These are phyloP conservation scores for Piromyces sp. DNA, from an alignment of 192 early-diverging fungal species.

Conservation along the genomic window DNA sequence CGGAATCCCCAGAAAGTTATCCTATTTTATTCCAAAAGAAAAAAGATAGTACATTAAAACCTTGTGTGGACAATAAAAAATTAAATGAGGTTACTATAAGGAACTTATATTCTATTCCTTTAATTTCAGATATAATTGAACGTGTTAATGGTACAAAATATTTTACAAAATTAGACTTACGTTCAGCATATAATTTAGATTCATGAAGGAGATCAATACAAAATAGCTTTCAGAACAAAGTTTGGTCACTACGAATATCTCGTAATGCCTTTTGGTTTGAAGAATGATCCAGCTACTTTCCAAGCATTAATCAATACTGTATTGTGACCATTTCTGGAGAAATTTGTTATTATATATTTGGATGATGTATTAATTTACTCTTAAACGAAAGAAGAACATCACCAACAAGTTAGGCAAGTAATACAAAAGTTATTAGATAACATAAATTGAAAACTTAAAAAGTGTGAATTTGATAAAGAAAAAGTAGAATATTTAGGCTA, in stretches of 20 bases:
- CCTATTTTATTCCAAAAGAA: no score
- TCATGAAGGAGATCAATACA: no score
- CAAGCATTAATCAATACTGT: constrained; percentile 21
- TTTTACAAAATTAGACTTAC: constrained; percentile 3
- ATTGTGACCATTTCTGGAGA: constrained; percentile 4
- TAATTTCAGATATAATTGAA: constrained; percentile 13
- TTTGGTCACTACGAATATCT: constrained; percentile 24
- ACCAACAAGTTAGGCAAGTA: constrained; percentile 5
- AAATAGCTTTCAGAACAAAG: no score
- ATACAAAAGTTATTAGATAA: constrained; percentile 8
- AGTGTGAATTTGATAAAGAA: constrained; percentile 11
- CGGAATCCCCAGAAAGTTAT: no score
- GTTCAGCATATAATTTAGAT: no score
- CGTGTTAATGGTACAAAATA: neutral
- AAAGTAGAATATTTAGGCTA: constrained; percentile 11
- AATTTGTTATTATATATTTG: constrained; percentile 13
- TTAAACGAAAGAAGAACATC: neutral
- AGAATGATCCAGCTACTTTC: constrained; percentile 39
- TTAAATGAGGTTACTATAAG: constrained; percentile 15
- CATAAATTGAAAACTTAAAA: constrained; percentile 15
- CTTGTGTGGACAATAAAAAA: constrained; percentile 19
- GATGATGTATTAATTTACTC: constrained; percentile 21
- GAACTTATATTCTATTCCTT: constrained; percentile 17
- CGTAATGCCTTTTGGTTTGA: constrained; percentile 44
- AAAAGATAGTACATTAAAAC: no score